Evolutionary conservation across 768 basidiomycete genomes (phyloP).

Genomic region (Tulasnella sp.): DNA sequence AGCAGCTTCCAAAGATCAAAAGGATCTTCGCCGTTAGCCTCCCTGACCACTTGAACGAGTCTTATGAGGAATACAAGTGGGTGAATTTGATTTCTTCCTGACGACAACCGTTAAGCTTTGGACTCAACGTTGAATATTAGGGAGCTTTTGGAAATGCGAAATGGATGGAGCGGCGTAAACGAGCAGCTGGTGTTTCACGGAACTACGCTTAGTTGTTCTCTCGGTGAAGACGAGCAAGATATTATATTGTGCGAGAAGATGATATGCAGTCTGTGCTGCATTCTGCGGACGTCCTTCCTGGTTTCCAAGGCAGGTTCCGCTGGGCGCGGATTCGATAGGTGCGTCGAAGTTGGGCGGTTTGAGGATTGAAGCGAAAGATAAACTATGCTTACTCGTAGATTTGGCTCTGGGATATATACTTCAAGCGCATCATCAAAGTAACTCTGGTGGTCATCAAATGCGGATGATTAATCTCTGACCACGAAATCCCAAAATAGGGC

Average conservation of each 20-base stretch:
- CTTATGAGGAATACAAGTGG: conserved; percentile 1
- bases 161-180: not conserved
- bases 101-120: not conserved
- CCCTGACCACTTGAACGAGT: not conserved
- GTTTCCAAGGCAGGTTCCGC: not conserved
- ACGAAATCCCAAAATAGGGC: not conserved
- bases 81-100: not conserved
- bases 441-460: not conserved
- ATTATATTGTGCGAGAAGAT: not conserved
- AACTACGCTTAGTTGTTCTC: not conserved
- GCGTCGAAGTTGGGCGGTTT: not conserved
- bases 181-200: conserved; percentile 19
- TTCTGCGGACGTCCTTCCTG: conserved; percentile 9
- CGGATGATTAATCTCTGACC: not conserved
- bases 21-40: not conserved
- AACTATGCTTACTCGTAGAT: not conserved
- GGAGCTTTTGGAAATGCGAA: not conserved
- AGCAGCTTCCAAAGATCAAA: not conserved
- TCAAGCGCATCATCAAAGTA: conserved; percentile 20
- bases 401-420: conserved; percentile 19
- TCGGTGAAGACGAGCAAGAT: not conserved
- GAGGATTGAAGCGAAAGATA: not conserved
- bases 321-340: not conserved
- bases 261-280: conserved; percentile 8
- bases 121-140: not conserved